Base-by-base conservation (phyloP, 345 rosid genomes). In the Crucihimalaya himalaica region DNA sequence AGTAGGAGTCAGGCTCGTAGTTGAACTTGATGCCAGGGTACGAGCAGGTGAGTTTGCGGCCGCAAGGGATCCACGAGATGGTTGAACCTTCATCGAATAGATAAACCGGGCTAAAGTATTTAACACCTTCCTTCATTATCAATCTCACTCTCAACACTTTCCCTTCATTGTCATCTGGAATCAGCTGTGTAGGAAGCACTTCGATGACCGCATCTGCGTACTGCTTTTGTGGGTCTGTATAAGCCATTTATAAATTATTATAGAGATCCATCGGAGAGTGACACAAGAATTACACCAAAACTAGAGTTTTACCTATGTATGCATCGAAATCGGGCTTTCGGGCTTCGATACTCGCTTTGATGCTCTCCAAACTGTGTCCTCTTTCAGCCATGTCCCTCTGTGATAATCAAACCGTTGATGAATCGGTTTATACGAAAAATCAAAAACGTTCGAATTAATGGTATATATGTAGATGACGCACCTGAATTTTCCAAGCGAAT, bases 351-450 rank as follows among this genome's bases (percentile, higher is more conserved):
- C 99, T 95, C 1, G 99, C 97, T 79, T 87, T 95, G 80, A 95
- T 91, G 83, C 99, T 95, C 79, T 95, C 99, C 9, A 95, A 90
- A 63, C 99, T 95, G 86, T 95, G 99, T 10, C 99, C 97, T 84
- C 99, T 77, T 82, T 95, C 99, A 7, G 97, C 97, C 99, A 89
- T 95, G 81, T 95, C 99, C 58, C 98, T 91, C 98, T 94, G 73
- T 82, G 77, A 56, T 57, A 72, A 70, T 43, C 32, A 63, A 45
- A 65, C 2, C 63, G 3, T 10, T 51, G 57, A 27, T 43, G 5
- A 56, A 29, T 53, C 31, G 4, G 13, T 31, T 53, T n/a, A 34
- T 70, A 65, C 5, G 2, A 39, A 6, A 20, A 12, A 62, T 20
- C 25, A 8, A 37, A 18, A 50, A 25, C 8, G 13, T 50, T 74